Evolutionary conservation across 108 stramenopile genomes (phyloP), one percentile per base, ranked within the genome.

Genomic region (Mediolabrus comicus): DNA sequence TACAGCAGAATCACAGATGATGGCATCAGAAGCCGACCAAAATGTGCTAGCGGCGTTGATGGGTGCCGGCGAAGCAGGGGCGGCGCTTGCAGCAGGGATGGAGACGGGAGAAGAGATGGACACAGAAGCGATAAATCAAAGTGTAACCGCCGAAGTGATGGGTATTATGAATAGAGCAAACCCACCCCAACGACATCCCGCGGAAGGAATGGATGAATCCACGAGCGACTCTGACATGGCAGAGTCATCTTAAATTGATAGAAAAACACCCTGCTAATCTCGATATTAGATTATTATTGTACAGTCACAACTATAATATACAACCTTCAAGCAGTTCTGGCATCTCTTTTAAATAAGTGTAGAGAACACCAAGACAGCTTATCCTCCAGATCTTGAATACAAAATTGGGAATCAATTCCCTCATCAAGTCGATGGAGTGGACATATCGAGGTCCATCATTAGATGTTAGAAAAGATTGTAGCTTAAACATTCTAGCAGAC

Each of bases 1-100:
- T 53, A 30, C 71, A 6, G 56, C 65, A 16, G 43, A 62, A 27
- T 54, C 67, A 31, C 59, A 69, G 28, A 67, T 51, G 28, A 67
- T 51, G 26, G 43, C 60, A 16, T 32, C 67, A 2, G 53, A 41
- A 31, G 62, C 58, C 17, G 79, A 80, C 38, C 62, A 59, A 46
- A 72, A 62, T 72, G 38, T 69, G 27, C 61, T 72, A 41, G 71
- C 67, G 26, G 67, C 67, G 32, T 59, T 73, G 36, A 49, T 73
- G 62, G 71, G 71, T 25, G 59, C 60, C 52, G 60, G 54, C 14
- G 55, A 41, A 58, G 72, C 63, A 30, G 52, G 34, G 17, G 4
- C 22, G 33, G 54, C 41, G 56, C 31, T 17, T 51, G 54, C 56
- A n/a, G 53, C 39, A 57, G 49, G 39, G 22, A 76, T 68, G 62